Evolutionary conservation across 306 rosid species (phyloP), one percentile per base, ranked within the genome.

Genomic region (Pterocarpus santalinus): DNA sequence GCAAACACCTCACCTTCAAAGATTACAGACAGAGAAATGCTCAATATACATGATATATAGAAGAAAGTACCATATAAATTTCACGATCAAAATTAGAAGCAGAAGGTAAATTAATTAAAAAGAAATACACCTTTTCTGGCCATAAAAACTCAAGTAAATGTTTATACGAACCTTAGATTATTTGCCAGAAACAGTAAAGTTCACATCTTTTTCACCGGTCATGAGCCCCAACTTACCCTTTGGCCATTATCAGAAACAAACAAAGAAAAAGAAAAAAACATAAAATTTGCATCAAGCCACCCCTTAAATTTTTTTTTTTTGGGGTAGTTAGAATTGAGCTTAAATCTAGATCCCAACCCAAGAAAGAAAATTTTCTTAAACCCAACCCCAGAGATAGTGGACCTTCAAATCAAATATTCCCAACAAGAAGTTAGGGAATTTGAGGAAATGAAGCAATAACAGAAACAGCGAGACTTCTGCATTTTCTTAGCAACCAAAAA

Each of bases 1-100:
- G 90, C 88, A 85, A 90, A 86, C 56, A 82, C 65, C 70, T 77
- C 94, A 35, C 94, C 97, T 91, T 73, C 90, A 85, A 66, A 79
- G 8, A 87, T 84, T 77, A 84, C 64, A 65, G 17, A 56, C 75
- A 79, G 8, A 83, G 34, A 76, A 72, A 76, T 86, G 14, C 72
- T 65, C 44, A 72, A 56, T 65, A n/a, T 5, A 47, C 30, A 28
- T 57, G 76, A 69, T 38, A 65, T 22, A 41, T 41, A 28, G 22
- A 44, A 66, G 2, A 66, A 63, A 55, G 34, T 7, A 55, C 9
- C 39, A 76, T 3, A 49, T n/a, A 8, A 78, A 73, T 84, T 32
- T 46, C 65, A 68, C 41, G 47, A 36, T 12, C 33, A 62, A 57
- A 51, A 39, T 41, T 73, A 73, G 68, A 68, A 56, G 4, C 51